Conservation (phyloP, 768 basidiomycete species). For the Zangia roseola region DNA sequence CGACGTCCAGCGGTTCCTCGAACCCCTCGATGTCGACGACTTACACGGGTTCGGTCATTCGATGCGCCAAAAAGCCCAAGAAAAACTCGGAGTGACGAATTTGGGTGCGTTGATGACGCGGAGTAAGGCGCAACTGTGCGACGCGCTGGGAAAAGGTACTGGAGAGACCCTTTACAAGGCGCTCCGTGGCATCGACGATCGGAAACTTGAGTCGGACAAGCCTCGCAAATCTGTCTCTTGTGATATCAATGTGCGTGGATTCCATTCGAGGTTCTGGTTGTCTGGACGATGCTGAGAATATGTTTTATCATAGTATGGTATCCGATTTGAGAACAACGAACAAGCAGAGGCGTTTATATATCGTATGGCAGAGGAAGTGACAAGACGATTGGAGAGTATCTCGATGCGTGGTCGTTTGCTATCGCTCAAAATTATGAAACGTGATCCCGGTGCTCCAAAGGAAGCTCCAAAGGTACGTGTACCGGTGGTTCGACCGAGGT, state of each 20-base stretch:
- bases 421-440: conserved; percentile 86
- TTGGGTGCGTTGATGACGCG: conserved; percentile 68
- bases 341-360: conserved; percentile 79
- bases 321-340: conserved; percentile 81
- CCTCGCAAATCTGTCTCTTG: conserved; percentile 89
- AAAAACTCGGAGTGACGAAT: conserved; percentile 70
- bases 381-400: conserved; percentile 64
- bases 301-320: conserved; percentile 72
- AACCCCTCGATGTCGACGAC: conserved; percentile 71
- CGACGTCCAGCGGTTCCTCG: conserved; percentile 54
- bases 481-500: background rate
- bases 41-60: conserved; percentile 86
- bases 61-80: conserved; percentile 71
- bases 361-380: conserved; percentile 77
- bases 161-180: conserved; percentile 87
- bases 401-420: conserved; percentile 71
- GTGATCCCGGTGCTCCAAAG: conserved; percentile 80
- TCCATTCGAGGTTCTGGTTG: background rate
- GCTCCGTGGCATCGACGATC: conserved; percentile 79
- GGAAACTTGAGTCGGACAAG: conserved; percentile 78
- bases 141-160: conserved; percentile 72
- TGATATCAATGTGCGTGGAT: conserved; percentile 81
- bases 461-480: conserved; percentile 82
- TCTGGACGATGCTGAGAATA: too few species aligned
- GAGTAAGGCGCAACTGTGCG: conserved; percentile 63